Percentiles rank a stretch among this genome's conserved stretches.
Conservation (phyloP, 2,329 filamentous ascomycete species). For the Clarireedia hainanense region DNA sequence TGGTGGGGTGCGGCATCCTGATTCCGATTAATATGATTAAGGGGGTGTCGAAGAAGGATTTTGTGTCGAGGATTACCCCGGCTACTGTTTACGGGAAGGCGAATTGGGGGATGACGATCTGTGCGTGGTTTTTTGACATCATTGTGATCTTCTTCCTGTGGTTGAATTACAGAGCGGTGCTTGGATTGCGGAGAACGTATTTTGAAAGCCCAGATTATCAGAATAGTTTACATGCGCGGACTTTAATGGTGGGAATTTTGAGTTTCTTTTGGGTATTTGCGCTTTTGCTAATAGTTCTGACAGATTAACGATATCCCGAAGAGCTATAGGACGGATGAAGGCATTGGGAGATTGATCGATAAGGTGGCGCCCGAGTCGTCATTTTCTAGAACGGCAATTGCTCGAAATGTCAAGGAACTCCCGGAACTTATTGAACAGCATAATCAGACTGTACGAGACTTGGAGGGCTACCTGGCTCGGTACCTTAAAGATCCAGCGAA, state of each 20-base stretch:
- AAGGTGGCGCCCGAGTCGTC: slow-evolving; percentile 69
- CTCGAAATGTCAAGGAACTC: slow-evolving; percentile 84
- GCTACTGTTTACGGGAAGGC: slow-evolving; percentile 42
- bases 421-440: slow-evolving; percentile 81
- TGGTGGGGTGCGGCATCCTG: slow-evolving; percentile 69
- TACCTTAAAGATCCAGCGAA: slow-evolving; percentile 83
- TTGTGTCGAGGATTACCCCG: slow-evolving; percentile 54
- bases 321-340: slow-evolving; percentile 73
- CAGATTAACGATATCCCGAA: slow-evolving; percentile 78
- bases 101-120: slow-evolving; percentile 52
- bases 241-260: slow-evolving; percentile 47
- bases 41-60: slow-evolving; percentile 24
- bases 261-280: neutral
- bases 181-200: slow-evolving; percentile 64
- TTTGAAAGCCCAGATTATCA: slow-evolving; percentile 86
- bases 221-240: slow-evolving; percentile 70
- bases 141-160: slow-evolving; percentile 76
- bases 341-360: slow-evolving; percentile 77
- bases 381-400: slow-evolving; percentile 73
- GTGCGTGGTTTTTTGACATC: slow-evolving; percentile 61
- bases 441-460: slow-evolving; percentile 66
- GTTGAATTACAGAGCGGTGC: slow-evolving; percentile 77
- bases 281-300: neutral
- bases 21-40: slow-evolving; percentile 69
- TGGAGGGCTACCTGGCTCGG: slow-evolving; percentile 78